phyloP scores from a whole-genome alignment of 2,329 filamentous ascomycete species.

The Colletotrichum limetticola region DNA sequence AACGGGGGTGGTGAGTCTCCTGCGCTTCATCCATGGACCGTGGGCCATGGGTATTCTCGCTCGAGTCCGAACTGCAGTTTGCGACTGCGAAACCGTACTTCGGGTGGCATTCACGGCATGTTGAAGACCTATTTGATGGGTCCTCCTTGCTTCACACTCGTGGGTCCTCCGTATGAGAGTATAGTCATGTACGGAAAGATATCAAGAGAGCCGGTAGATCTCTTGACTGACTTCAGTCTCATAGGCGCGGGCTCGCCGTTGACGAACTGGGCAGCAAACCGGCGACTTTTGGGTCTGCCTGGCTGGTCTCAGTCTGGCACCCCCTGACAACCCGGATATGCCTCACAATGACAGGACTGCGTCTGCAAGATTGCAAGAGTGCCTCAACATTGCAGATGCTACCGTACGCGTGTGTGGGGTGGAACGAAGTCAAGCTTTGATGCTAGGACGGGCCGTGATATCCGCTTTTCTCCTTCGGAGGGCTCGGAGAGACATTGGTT shows the following conservation, averaged over 20 bases:
- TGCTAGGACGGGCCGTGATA: slow-evolving; percentile 25
- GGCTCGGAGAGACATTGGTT: slow-evolving; percentile 7
- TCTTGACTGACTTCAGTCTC: background rate
- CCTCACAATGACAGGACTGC: background rate
- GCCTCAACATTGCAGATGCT: background rate
- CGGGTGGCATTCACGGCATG: slow-evolving; percentile 12
- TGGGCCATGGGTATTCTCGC: background rate
- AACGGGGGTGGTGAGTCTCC: background rate
- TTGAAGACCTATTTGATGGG: slow-evolving; percentile 1
- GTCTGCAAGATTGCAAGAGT: background rate
- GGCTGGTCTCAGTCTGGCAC: background rate
- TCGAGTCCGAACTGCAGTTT: background rate
- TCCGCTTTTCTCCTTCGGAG: slow-evolving; percentile 24
- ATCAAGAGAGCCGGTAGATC: too few species aligned
- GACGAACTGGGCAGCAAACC: background rate
- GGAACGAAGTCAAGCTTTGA: slow-evolving; percentile 32
- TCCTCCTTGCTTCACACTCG: background rate
- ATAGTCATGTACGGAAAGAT: background rate
- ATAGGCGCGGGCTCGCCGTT: background rate
- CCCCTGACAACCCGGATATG: background rate
- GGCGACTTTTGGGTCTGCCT: background rate
- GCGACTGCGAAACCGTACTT: slow-evolving; percentile 18
- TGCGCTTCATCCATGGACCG: background rate
- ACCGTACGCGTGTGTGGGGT: background rate
- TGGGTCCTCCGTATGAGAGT: too few species aligned